Evolutionary conservation across 805 yeast species (phyloP).

Genomic region (Candida maesae): DNA sequence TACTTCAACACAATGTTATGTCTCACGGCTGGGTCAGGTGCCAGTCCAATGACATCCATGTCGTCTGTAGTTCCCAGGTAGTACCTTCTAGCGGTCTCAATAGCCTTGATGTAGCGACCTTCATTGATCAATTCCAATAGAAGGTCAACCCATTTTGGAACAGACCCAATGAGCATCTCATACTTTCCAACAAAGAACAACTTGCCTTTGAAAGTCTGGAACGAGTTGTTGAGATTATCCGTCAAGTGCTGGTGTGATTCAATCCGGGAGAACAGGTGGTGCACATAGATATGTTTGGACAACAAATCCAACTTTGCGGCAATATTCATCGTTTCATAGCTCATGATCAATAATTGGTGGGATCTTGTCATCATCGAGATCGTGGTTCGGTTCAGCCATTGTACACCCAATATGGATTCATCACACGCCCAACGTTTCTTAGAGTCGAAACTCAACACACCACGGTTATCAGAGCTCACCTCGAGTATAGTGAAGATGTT

Average conservation of each 20-base stretch:
- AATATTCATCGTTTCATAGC: slow-evolving; percentile 36
- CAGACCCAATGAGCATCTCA: slow-evolving; percentile 53
- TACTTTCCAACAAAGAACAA: slow-evolving; percentile 51
- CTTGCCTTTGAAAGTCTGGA: slow-evolving; percentile 39
- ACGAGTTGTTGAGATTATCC: slow-evolving; percentile 23
- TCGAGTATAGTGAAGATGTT: slow-evolving; percentile 55
- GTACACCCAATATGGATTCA: slow-evolving; percentile 49
- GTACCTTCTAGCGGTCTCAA: slow-evolving; percentile 50
- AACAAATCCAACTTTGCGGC: slow-evolving; percentile 19
- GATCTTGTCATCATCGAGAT: slow-evolving; percentile 41
- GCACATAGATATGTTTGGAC: slow-evolving; percentile 33
- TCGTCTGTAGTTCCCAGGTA: slow-evolving; percentile 45
- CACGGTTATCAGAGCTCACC: slow-evolving; percentile 34
- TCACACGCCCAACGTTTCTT: slow-evolving; percentile 39
- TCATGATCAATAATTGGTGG: slow-evolving; percentile 41
- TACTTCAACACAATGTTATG: slow-evolving; percentile 48
- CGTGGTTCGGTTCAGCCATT: slow-evolving; percentile 50
- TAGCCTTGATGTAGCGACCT: slow-evolving; percentile 51
- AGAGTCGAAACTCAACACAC: slow-evolving; percentile 35
- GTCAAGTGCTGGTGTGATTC: slow-evolving; percentile 11
- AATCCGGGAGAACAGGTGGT: slow-evolving; percentile 27
- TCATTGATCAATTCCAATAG: slow-evolving; percentile 54
- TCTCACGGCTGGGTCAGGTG: slow-evolving; percentile 40
- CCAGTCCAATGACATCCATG: slow-evolving; percentile 53
- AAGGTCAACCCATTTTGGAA: slow-evolving; percentile 61